Evolutionary conservation across 2,329 filamentous ascomycete genomes (phyloP), one percentile per base, ranked within the genome.

Genomic region (Albophoma yamanashiensis): DNA sequence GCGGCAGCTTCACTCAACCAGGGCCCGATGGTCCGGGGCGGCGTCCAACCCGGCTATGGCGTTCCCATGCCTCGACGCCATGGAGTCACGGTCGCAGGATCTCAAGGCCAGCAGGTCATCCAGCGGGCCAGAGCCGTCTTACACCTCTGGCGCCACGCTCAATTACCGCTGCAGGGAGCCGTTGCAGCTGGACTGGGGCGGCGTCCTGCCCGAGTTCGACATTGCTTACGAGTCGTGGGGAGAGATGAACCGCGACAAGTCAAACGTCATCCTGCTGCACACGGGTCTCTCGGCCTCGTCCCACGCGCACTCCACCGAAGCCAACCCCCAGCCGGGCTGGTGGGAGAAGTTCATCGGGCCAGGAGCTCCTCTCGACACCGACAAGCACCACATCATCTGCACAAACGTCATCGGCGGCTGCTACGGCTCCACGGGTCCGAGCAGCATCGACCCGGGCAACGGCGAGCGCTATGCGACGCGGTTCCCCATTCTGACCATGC

Each of bases 341-440:
- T 99, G 94, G 94, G 94, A 99, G 75, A 93, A 89, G 73, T 99
- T 99, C 72, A 97, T 99, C 69, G 94, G 94, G 0, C 89, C 92
- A 0, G 91, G 89, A 0, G 82, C 82, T 25, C 89, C 91, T 14
- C 76, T 99, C 12, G 91, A 99, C 73, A 99, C 94, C 1, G 78
- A 93, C 74, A 93, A 91, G 71, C 96, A 95, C 78, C 91, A 92
- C 70, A 78, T 99, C 62, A 91, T 99, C 62, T 99, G 94, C 76
- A 97, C 94, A 12, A 99, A 99, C 71, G 92, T 97, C 55, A 82
- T 99, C 42, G 94, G 94, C 58, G 92, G 94, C 7, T 99, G 94
- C 75, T 97, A 94, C 73, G 94, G 94, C 40, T 96, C 91, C 42
- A 99, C 94, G 0, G 94, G 94, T 0, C 94, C 94, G 0, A 87